A percentile compares a stretch with the other conserved stretches of the same genome.
These are phyloP conservation scores for Cyberlindnera mycetangii DNA, from an alignment of 805 yeast genomes.

Conservation along the genomic window DNA sequence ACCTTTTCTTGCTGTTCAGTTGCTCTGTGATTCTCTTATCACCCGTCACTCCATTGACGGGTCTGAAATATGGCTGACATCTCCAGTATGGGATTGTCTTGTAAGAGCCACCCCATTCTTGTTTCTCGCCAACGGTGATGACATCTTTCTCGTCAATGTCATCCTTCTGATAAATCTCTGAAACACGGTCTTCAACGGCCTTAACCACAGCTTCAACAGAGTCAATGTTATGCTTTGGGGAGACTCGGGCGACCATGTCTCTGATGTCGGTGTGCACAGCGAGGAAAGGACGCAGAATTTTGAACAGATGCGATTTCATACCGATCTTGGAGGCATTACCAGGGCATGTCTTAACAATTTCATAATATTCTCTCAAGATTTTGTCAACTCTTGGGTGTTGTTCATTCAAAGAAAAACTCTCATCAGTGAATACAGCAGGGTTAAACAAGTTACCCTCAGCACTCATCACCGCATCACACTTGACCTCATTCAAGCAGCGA, in stretches of 20 bases:
- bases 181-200: conserved; percentile 66
- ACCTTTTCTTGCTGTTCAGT: conserved; percentile 25
- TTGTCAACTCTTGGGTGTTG: conserved; percentile 85
- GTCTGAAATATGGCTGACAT: conserved; percentile 91
- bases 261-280: conserved; percentile 76
- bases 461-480: conserved; percentile 92
- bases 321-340: conserved; percentile 71
- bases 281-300: conserved; percentile 77
- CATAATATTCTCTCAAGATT: conserved; percentile 82
- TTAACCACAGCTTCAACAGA: conserved; percentile 54
- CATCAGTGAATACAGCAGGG: conserved; percentile 80
- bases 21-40: conserved; percentile 37
- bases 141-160: conserved; percentile 56
- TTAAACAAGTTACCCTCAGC: conserved; percentile 95
- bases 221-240: conserved; percentile 42
- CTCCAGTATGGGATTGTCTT: conserved; percentile 90
- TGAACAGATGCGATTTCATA: conserved; percentile 91
- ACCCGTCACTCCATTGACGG: conserved; percentile 73
- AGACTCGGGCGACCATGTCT: conserved; percentile 57
- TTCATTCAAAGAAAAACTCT: conserved; percentile 47
- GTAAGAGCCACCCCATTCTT: conserved; percentile 79
- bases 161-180: conserved; percentile 46
- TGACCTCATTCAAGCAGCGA: conserved; percentile 60
- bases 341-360: conserved; percentile 50
- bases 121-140: conserved; percentile 50